Conservation (phyloP, 2,329 filamentous ascomycete species). For the Penicillium sp. region DNA sequence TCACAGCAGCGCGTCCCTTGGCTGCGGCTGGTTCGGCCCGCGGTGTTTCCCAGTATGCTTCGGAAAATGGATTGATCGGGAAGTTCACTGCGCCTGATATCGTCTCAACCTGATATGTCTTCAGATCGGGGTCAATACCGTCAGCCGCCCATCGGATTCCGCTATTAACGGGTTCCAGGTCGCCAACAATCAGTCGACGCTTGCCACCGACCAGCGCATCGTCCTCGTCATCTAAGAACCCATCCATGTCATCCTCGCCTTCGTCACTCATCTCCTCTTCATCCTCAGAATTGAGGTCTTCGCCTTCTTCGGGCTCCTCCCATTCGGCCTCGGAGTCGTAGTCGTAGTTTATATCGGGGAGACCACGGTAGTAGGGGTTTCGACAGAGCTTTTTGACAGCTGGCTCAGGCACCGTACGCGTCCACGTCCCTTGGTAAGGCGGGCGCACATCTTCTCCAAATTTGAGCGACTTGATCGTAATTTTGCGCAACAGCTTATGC, state of each 20-base stretch:
- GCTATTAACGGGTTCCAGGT: slow-evolving; percentile 72
- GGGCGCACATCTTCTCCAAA: slow-evolving; percentile 63
- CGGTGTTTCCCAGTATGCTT: slow-evolving; percentile 67
- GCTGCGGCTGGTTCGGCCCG: slow-evolving; percentile 23
- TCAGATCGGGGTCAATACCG: slow-evolving; percentile 48
- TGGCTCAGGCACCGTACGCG: slow-evolving; percentile 44
- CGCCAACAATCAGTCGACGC: slow-evolving; percentile 59
- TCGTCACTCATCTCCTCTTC: slow-evolving; percentile 62
- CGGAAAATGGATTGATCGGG: slow-evolving; percentile 82
- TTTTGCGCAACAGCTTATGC: slow-evolving; percentile 44
- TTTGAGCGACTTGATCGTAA: slow-evolving; percentile 58
- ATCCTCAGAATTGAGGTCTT: slow-evolving; percentile 63
- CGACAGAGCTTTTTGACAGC: slow-evolving; percentile 49
- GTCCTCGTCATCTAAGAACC: slow-evolving; percentile 84
- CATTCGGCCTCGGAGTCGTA: slow-evolving; percentile 66
- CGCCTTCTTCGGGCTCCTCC: slow-evolving; percentile 70
- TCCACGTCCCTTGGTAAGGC: slow-evolving; percentile 62
- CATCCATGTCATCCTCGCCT: slow-evolving; percentile 83
- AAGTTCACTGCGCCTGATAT: slow-evolving; percentile 56
- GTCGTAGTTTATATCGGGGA: slow-evolving; percentile 60
- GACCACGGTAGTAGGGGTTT: slow-evolving; percentile 52
- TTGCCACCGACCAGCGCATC: slow-evolving; percentile 58
- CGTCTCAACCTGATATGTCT: slow-evolving; percentile 70
- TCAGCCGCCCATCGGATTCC: slow-evolving; percentile 78
- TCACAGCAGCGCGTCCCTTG: slow-evolving; percentile 10